These are phyloP conservation scores for Candida succiphila DNA, from an alignment of 805 yeast species.

Conservation along the genomic window DNA sequence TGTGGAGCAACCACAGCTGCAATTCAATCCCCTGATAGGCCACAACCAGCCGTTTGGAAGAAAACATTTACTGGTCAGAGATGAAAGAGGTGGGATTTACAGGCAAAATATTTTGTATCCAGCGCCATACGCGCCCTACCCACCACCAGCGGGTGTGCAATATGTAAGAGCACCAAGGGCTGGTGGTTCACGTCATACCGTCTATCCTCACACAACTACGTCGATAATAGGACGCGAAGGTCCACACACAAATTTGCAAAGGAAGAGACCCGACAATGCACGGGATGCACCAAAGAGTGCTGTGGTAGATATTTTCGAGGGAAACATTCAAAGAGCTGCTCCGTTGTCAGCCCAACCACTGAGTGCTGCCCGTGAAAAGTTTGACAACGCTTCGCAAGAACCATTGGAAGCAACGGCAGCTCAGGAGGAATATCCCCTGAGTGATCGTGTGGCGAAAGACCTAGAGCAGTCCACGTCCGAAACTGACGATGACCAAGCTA, in stretches of 20 bases:
- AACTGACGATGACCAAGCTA: not conserved
- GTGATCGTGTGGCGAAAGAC: not conserved
- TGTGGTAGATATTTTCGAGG: not conserved
- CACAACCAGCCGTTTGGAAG: no score
- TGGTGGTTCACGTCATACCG: no score
- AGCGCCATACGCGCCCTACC: not conserved
- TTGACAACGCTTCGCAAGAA: not conserved
- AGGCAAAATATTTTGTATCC: not conserved
- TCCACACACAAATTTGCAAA: not conserved
- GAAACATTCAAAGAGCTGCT: not conserved
- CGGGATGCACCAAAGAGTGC: not conserved
- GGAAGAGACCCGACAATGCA: not conserved
- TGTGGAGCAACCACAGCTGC: not conserved
- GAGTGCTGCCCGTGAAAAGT: not conserved
- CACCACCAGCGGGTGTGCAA: not conserved
- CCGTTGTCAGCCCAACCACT: not conserved
- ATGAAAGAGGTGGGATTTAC: no score
- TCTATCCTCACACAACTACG: not conserved
- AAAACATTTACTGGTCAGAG: not conserved
- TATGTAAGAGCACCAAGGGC: not conserved
- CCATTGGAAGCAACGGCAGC: no score
- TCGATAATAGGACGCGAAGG: no score
- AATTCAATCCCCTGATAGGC: not conserved
- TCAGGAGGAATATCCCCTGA: no score
- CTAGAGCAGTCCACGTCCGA: not conserved